Evolutionary conservation across 2,329 filamentous ascomycete species (phyloP), one percentile per base, ranked within the genome.

Genomic region (Sporothrix schenckii): DNA sequence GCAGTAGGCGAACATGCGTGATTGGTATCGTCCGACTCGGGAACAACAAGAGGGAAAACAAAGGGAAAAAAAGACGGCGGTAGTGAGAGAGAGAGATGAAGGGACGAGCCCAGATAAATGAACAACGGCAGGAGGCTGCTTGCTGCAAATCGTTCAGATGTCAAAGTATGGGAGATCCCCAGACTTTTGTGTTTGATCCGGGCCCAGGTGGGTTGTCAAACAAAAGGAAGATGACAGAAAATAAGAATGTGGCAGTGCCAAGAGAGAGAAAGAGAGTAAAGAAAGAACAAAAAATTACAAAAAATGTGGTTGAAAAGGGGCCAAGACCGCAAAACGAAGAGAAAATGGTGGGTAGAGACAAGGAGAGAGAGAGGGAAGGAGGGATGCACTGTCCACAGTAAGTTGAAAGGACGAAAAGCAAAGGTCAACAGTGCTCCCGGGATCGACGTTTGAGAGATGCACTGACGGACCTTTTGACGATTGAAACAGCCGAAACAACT

Each of bases 401-500:
- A 34, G 19, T 9, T 66, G 58, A 69, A 72, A 61, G 68, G 30
- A 34, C 30, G 61, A 71, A 34, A n/a, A 61, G 52, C 53, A 50
- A 72, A 71, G 72, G 75, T 76, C 61, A 70, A 73, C 72, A 76
- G 77, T 76, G 74, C 66, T 67, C 60, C 68, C 75, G 76, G 77
- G 79, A 81, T 80, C 78, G 77, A 78, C 78, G 77, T 79, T 79
- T 78, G 77, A 79, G 75, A 76, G 75, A 79, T 75, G 78, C 77
- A 79, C 77, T 78, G 78, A 79, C 77, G 75, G 74, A 76, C 75
- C 75, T 74, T 75, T 76, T 74, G 75, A 75, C 74, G 76, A 77
- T 79, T 79, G 78, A 81, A 80, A 80, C 79, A 75, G 75, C 77
- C 79, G 78, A 81, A 80, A 81, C 79, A 77, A 77, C 75, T 74